Base-by-base conservation (phyloP, 495 filamentous ascomycete species). In the Aspergillus panamensis region DNA sequence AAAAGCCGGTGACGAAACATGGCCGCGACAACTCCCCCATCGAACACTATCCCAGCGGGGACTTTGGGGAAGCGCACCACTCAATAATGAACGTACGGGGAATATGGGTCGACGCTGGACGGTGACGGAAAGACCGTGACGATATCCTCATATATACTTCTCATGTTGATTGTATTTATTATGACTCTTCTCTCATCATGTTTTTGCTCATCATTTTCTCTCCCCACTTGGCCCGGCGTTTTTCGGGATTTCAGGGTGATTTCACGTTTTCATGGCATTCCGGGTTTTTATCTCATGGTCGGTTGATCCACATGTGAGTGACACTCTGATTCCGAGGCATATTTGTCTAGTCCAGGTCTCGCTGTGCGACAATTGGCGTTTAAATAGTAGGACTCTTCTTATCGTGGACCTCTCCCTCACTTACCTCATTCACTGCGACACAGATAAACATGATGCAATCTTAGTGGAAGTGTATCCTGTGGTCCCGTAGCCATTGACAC, bases 101-200 rank as follows among this genome's bases (percentile, higher is more conserved):
- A 47, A 58, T 19, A 59, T 69, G 29, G 70, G 71, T 47, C 71
- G 77, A 32, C 69, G 77, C 51, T 79, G 77, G 77, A 77, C 77
- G 3, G 68, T 79, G 44, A 63, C 71, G 8, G 76, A 79, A 57
- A 69, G 72, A 31, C 73, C 73, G 33, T 75, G 60, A 73, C 33
- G 6, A n/a, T 42, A 3, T 21, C 6, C 40, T 30, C 20, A 37
- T 39, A 30, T 42, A 17, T 33, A 16, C 17, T 10, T 6, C 8
- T 17, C 6, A 43, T 40, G 14, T 32, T 25, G 25, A 8, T 33
- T 45, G 13, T 51, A 20, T n/a, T 14, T 51, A 51, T 32, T 57
- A 21, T 57, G 10, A 21, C 54, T 19, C 31, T 50, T 39, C 5
- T 16, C 17, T 8, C 20, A 10, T 17, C 16, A 9, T 8, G 20